Evolutionary conservation across 176 grass and related monocot species (phyloP).

Genomic region (Oryza punctata): DNA sequence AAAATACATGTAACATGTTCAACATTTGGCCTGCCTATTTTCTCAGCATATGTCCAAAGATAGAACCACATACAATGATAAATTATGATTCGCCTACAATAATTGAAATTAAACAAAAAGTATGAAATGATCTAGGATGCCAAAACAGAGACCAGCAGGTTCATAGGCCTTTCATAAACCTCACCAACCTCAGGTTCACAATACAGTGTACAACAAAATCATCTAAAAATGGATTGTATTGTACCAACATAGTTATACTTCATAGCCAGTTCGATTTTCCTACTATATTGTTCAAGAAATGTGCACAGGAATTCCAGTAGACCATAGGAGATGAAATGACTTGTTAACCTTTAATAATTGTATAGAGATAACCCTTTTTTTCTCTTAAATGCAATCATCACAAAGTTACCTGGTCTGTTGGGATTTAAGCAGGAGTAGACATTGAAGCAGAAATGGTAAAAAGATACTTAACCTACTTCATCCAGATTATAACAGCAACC

Average conservation of each 20-base stretch:
- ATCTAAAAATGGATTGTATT: neutral
- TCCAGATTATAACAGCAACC: neutral
- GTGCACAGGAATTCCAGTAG: neutral
- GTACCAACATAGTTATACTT: neutral
- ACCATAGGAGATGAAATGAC: neutral
- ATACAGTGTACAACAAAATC: neutral
- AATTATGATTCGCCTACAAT: neutral
- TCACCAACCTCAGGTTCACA: conserved; percentile 4
- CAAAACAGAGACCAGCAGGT: neutral
- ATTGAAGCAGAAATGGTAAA: neutral
- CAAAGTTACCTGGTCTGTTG: neutral
- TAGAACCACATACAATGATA: neutral
- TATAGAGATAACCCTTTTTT: neutral
- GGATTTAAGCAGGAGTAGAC: neutral
- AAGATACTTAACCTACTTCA: neutral
- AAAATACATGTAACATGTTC: neutral
- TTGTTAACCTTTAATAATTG: neutral
- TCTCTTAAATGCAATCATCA: neutral
- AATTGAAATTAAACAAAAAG: neutral
- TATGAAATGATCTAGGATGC: neutral
- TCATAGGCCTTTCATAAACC: conserved; percentile 2
- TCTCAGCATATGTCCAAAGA: neutral
- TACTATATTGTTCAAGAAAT: neutral
- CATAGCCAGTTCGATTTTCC: too few species aligned
- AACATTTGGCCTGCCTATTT: neutral